Conservation (phyloP, 2,329 filamentous ascomycete species). For the Penicillium sclerotigenum region DNA sequence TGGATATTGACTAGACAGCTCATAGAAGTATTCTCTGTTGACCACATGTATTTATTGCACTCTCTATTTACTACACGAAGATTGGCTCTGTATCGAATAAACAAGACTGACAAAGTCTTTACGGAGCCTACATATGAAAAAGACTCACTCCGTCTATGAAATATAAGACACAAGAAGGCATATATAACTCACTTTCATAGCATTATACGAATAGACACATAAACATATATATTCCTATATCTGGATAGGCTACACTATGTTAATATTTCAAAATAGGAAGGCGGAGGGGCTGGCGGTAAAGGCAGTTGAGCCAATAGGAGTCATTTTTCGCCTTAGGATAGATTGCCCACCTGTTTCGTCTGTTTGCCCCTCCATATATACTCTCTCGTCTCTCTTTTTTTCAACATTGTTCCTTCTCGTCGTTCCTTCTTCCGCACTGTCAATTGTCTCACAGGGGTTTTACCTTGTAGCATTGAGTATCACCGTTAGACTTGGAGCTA, state of each 20-base stretch:
- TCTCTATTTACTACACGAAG: not conserved
- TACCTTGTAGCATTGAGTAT: not conserved
- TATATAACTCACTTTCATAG: too few relatives aligned
- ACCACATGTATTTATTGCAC: not conserved
- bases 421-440: not conserved
- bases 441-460: not conserved
- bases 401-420: not conserved
- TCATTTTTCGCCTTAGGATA: not conserved
- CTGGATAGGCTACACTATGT: too few relatives aligned
- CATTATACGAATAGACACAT: too few relatives aligned
- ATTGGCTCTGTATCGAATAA: too few relatives aligned
- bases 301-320: not conserved
- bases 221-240: not conserved
- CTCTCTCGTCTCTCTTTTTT: not conserved
- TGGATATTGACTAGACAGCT: not conserved
- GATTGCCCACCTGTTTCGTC: slow-evolving; percentile 2
- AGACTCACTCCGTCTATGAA: too few relatives aligned
- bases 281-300: not conserved
- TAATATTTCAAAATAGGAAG: not conserved
- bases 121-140: too few relatives aligned
- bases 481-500: not conserved
- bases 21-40: not conserved
- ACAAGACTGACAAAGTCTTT: too few relatives aligned
- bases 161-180: too few relatives aligned
- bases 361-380: slow-evolving; percentile 11